Evolutionary conservation across 768 basidiomycete genomes (phyloP).

Genomic region (Calocera viscosa): DNA sequence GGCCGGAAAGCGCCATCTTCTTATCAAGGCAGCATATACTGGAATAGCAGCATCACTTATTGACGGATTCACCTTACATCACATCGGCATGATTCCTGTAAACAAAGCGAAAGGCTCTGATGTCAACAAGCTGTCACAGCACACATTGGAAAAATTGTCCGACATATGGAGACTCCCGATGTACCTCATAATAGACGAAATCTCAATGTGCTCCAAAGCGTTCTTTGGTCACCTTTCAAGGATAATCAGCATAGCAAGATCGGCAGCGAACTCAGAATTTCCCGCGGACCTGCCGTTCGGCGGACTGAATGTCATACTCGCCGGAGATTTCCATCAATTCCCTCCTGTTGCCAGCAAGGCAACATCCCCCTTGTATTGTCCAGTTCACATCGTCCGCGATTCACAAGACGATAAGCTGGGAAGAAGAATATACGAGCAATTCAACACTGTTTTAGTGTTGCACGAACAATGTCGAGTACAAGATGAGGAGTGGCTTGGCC

Average conservation of each 20-base stretch:
- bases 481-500: conserved; percentile 25
- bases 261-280: neutral
- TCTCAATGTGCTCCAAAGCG: conserved; percentile 27
- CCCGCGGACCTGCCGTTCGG: no score
- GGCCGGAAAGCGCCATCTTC: neutral
- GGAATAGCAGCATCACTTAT: conserved; percentile 35
- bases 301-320: no score
- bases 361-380: neutral
- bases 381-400: neutral
- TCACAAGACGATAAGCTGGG: conserved; percentile 18
- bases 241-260: conserved; percentile 11
- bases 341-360: no score
- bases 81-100: conserved; percentile 23
- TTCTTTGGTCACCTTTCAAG: conserved; percentile 21
- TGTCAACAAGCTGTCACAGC: neutral
- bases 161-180: neutral
- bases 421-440: conserved; percentile 22
- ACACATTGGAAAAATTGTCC: neutral
- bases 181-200: conserved; percentile 33
- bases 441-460: conserved; percentile 29
- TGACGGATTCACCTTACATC: conserved; percentile 29
- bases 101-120: neutral
- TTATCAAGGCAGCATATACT: conserved; percentile 31
- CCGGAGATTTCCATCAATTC: no score
- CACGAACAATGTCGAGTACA: conserved; percentile 28